Percentiles rank a stretch among this genome's conserved stretches.
These are phyloP conservation scores for Mallotus repandus DNA, from an alignment of 441 rosid genomes.

Conservation along the genomic window DNA sequence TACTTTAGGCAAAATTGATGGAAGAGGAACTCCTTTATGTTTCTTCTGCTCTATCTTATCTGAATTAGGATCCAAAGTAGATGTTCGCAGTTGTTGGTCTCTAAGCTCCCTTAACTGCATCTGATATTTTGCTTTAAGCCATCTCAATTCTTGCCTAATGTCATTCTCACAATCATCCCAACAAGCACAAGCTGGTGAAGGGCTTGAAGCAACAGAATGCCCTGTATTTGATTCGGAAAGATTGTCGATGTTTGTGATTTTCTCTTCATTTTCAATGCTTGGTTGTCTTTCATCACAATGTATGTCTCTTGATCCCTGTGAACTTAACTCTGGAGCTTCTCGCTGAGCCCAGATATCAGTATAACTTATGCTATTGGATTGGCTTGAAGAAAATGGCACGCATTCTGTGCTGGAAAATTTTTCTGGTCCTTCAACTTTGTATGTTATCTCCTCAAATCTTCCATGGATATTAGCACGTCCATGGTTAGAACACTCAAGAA, in stretches of 20 bases:
- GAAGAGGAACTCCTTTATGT: constrained; percentile 13
- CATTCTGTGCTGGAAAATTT: constrained; percentile 30
- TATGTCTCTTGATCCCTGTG: constrained; percentile 33
- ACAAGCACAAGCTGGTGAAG: constrained; percentile 26
- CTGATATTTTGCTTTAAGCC: constrained; percentile 81
- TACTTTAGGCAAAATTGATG: constrained; percentile 14
- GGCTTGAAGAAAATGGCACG: constrained; percentile 30
- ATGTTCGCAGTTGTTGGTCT: constrained; percentile 44
- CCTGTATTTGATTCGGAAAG: constrained; percentile 25
- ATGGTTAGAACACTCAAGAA: constrained; percentile 44
- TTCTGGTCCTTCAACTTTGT: constrained; percentile 60
- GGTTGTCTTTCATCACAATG: constrained; percentile 39
- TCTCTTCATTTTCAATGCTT: constrained; percentile 29
- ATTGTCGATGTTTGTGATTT: constrained; percentile 29
- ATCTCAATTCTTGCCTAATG: constrained; percentile 65
- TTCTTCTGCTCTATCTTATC: constrained; percentile 17
- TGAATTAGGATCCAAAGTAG: constrained; percentile 12
- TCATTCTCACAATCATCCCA: constrained; percentile 58
- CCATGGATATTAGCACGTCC: constrained; percentile 63
- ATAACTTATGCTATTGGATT: constrained; percentile 34
- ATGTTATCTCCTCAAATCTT: constrained; percentile 82
- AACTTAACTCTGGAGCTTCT: constrained; percentile 42
- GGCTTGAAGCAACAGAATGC: constrained; percentile 27
- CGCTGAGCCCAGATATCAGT: constrained; percentile 65
- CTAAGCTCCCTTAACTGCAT: constrained; percentile 55